Base-by-base conservation (phyloP, 192 early-diverging fungal species). In the Rhizophlyctis rosea region DNA sequence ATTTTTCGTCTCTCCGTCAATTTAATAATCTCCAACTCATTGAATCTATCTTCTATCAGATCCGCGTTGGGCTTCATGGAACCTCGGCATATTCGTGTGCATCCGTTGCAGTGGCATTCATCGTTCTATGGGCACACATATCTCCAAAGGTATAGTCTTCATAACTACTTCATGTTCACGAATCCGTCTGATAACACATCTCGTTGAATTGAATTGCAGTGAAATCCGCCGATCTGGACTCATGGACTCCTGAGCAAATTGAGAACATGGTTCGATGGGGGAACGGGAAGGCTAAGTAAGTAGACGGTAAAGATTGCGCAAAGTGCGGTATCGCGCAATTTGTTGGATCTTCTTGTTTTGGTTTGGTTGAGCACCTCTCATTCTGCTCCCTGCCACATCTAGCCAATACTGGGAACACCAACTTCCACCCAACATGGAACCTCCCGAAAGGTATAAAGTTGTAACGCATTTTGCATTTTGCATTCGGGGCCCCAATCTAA, bases 61-160 rank as follows among this genome's bases (percentile, higher is more conserved):
- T 71, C 85, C 88, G 47, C 79, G 88, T 14, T 90, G 88, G 87
- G 86, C 87, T 31, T 93, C 91, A 2, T 90, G 88, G 87, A 94
- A 92, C 68, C 68, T 97, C 35, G 93, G 94, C 3, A 77, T 94
- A 36, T 96, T 98, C 64, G 68, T 98, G 34, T 98, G 96, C 77
- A 96, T 97, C 29, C 81, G 93, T 3, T 98, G 96, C 74, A 87
- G 84, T 25, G 90, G 90, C 25, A 76, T 87, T 50, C 90, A 92
- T 70, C 82, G 90, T 5, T 88, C 86, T 4, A 83, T 92, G 79
- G 90, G 90, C 50, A 90, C 88, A 24, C 90, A 92, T 68, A 90
- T 92, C 59, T 85, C 83, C 47, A 86, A 91, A 87, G 89, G 89
- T 89, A n/a, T 23, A 44, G 14, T 35, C 13, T 34, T 13, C 36